These are phyloP conservation scores for Podaxis sp. DNA, from an alignment of 768 basidiomycete genomes.

Conservation along the genomic window DNA sequence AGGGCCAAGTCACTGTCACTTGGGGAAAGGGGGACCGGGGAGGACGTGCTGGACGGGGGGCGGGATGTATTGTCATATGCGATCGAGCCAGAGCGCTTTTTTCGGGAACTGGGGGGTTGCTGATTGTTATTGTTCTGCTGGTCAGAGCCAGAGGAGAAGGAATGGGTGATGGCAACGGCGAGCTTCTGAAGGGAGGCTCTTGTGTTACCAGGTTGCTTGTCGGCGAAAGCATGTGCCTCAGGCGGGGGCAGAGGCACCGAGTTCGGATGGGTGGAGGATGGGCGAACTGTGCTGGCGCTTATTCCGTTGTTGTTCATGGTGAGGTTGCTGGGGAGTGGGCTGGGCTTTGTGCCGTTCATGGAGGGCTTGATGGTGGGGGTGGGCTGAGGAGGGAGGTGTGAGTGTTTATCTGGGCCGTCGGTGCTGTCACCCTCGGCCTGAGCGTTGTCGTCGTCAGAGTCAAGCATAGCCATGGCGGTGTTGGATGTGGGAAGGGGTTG, in stretches of 20 bases:
- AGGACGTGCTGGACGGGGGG: constrained; percentile 22
- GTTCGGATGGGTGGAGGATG: constrained; percentile 15
- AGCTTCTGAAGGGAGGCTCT: constrained; percentile 44
- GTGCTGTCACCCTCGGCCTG: constrained; percentile 53
- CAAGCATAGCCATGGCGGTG: constrained; percentile 41
- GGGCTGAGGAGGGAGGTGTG: constrained; percentile 35
- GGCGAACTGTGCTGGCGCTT: constrained; percentile 20
- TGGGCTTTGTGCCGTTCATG: constrained; percentile 12
- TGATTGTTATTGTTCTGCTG: constrained; percentile 4
- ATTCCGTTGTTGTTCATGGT: constrained; percentile 18
- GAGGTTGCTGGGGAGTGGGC: neutral
- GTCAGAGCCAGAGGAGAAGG: constrained; percentile 39
- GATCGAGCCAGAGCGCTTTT: constrained; percentile 14
- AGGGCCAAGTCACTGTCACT: constrained; percentile 58
- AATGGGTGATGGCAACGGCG: constrained; percentile 20
- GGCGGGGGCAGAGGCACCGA: constrained; percentile 53
- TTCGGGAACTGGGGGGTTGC: constrained; percentile 16
- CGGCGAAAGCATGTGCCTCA: constrained; percentile 44
- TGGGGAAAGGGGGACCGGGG: constrained; percentile 41
- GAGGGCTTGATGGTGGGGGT: constrained; percentile 23
- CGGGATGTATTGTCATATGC: constrained; percentile 10
- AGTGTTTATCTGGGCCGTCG: constrained; percentile 63
- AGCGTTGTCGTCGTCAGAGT: constrained; percentile 50
- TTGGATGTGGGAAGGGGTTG: constrained; percentile 2
- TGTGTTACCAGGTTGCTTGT: constrained; percentile 52